A percentile compares a stretch with the other conserved stretches of the same genome.
Evolutionary conservation across 2,329 filamentous ascomycete species (phyloP).

Genomic region (Arthrobotrys conoides): DNA sequence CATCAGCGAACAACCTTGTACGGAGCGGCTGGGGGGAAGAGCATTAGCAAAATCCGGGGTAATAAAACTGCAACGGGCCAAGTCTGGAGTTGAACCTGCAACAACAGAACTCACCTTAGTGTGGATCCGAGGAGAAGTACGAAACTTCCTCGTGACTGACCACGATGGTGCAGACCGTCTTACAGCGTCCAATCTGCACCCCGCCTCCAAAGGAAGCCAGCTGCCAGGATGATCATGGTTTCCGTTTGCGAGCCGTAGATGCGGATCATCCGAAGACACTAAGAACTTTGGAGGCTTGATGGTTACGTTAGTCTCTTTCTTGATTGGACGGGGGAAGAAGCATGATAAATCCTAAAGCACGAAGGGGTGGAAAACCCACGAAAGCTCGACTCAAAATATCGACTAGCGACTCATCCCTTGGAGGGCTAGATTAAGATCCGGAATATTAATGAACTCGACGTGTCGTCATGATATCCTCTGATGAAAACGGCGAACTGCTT

Average conservation of each 20-base stretch:
- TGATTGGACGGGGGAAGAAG: slow-evolving; percentile 42
- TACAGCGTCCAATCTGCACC: slow-evolving; percentile 60
- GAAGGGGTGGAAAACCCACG: slow-evolving; percentile 33
- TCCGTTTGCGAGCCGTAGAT: slow-evolving; percentile 61
- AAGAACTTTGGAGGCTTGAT: slow-evolving; percentile 44
- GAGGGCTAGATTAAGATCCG: slow-evolving; percentile 28
- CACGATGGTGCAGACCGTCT: slow-evolving; percentile 61
- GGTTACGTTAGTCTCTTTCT: slow-evolving; percentile 45
- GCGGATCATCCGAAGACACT: slow-evolving; percentile 60
- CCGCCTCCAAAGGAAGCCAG: slow-evolving; percentile 53
- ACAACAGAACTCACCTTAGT: slow-evolving; percentile 41
- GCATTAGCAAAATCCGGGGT: slow-evolving; percentile 61
- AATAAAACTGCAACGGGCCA: slow-evolving; percentile 60
- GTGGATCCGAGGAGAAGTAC: slow-evolving; percentile 59
- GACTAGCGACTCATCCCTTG: slow-evolving; percentile 32
- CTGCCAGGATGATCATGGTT: slow-evolving; percentile 50
- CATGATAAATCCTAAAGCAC: slow-evolving; percentile 35
- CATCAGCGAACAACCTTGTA: slow-evolving; percentile 60
- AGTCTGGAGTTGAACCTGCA: slow-evolving; percentile 54
- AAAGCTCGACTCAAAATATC: slow-evolving; percentile 13
- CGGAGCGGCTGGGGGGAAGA: slow-evolving; percentile 46
- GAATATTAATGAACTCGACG: slow-evolving; percentile 21
- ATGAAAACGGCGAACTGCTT: slow-evolving; percentile 3
- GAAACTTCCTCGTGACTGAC: slow-evolving; percentile 59
- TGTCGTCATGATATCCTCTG: slow-evolving; percentile 49